Conservation (phyloP, 495 filamentous ascomycete genomes). For the Aeminium ludgeri region DNA sequence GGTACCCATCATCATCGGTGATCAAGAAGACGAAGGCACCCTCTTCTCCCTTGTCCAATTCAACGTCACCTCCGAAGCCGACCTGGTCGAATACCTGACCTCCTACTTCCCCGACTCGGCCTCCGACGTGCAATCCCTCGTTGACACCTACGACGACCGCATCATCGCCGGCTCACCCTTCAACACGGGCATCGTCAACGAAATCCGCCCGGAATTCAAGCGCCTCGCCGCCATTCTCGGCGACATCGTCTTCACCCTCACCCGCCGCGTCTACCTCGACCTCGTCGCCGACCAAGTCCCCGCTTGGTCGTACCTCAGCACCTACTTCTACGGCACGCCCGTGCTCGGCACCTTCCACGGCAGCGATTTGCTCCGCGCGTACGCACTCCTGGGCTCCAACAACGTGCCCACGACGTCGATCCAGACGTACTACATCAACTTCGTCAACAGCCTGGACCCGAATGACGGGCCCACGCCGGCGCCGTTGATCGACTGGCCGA, state of each 20-base stretch:
- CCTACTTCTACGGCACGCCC: constrained; percentile 50
- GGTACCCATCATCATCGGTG: constrained; percentile 42
- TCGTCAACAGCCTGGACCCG: constrained; percentile 15
- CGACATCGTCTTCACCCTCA: constrained; percentile 49
- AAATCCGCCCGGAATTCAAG: constrained; percentile 59
- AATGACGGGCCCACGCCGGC: constrained; percentile 5
- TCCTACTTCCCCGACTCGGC: constrained; percentile 30
- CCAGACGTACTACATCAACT: constrained; percentile 16
- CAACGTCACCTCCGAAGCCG: constrained; percentile 41
- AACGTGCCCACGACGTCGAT: constrained; percentile 3
- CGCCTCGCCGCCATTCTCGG: constrained; percentile 60
- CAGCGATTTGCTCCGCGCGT: constrained; percentile 32
- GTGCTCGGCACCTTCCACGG: constrained; percentile 60
- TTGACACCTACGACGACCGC: too few species aligned
- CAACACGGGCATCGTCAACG: constrained; percentile 42
- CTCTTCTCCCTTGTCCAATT: constrained; percentile 38
- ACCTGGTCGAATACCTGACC: constrained; percentile 42
- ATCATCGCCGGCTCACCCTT: constrained; percentile 42
- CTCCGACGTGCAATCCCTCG: too few species aligned
- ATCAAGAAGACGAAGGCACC: constrained; percentile 45
- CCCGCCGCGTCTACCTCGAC: constrained; percentile 39
- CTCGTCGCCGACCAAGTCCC: constrained; percentile 20
- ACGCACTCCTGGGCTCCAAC: neutral
- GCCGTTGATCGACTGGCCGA: constrained; percentile 10
- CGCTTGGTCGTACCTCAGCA: constrained; percentile 53